Base-by-base conservation (phyloP, 176 grass and related monocot species). In the Oryza glumipatula region DNA sequence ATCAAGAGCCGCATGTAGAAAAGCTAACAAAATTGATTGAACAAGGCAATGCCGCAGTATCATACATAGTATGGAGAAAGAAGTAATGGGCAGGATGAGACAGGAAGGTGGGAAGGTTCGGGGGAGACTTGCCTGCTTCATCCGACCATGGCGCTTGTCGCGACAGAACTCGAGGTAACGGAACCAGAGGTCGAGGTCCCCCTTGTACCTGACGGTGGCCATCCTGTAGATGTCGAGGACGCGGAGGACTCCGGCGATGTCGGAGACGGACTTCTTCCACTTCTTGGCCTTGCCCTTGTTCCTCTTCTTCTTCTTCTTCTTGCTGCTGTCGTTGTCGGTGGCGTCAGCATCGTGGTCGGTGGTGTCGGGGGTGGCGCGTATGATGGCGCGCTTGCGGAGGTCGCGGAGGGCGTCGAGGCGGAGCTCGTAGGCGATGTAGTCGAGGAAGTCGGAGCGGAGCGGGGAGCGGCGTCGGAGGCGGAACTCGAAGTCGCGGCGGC, bases 151-250 rank as follows among this genome's bases (percentile, higher is more conserved):
- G 7, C 80, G 76, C 65, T 86, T 91, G 63, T 81, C 84, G 56
- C 95, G 82, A 67, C 92, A 98, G 64, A 94, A 98, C 76, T 98
- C 88, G n/a, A 98, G 85, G 76, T 98, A 94, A 10, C 80, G 83
- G 74, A 98, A 94, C 95, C 95, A 98, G 64, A 98, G 80, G 73
- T 91, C 92, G 65, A 98, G 88, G 90, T 98, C 96, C 13, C 89
- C 96, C 80, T 95, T 98, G 67, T 90, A 95, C 85, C 96, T 93
- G 69, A 88, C 51, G 45, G 85, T 90, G 51, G 86, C 93, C 78
- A 84, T 78, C 76, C 83, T 70, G 33, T 93, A 98, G 52, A 98
- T 80, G 71, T 85, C 81, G 58, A 98, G 81, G 26, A 96, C 86
- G 83, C 93, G 89, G 77, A 77, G 78, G 49, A 95, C 76, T 2